phyloP scores from a whole-genome alignment of 352 stramenopile genomes.

The Pythium apleroticum region DNA sequence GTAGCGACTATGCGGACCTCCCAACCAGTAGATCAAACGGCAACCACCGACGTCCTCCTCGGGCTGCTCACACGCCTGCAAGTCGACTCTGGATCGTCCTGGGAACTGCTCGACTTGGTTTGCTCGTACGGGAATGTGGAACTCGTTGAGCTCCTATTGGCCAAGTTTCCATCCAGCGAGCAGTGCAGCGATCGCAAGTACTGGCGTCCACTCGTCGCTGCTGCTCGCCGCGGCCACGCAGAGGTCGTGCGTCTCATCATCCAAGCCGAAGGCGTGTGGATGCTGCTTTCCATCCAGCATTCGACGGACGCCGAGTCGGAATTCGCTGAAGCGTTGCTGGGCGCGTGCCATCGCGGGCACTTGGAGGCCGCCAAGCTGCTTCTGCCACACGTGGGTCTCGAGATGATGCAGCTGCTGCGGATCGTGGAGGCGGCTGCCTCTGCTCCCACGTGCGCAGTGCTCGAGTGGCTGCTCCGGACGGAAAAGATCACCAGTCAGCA shows the following conservation, averaged over 20 bases:
- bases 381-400: conserved; percentile 4
- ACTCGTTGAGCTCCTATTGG: conserved; percentile 7
- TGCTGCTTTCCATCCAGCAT: not conserved
- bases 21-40: not conserved
- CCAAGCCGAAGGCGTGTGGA: conserved; percentile 1
- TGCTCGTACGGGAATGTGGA: conserved; percentile 12
- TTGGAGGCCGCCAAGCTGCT: conserved; percentile 14
- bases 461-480: conserved; percentile 17
- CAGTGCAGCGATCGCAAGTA: conserved; percentile 7
- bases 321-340: conserved; percentile 23
- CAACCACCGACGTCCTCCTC: not conserved
- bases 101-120: conserved; percentile 19
- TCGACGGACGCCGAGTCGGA: conserved; percentile 12
- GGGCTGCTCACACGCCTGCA: not conserved
- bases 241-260: conserved; percentile 18
- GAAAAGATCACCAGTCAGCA: not conserved
- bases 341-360: conserved; percentile 23
- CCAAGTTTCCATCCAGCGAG: not conserved
- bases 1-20: not conserved
- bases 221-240: conserved; percentile 21
- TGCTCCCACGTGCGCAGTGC: conserved; percentile 4
- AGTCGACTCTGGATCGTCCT: not conserved
- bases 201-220: conserved; percentile 25
- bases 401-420: conserved; percentile 21
- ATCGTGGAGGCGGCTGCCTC: conserved; percentile 19